phyloP scores from a whole-genome alignment of 805 yeast species.

The Metschnikowia anglica region DNA sequence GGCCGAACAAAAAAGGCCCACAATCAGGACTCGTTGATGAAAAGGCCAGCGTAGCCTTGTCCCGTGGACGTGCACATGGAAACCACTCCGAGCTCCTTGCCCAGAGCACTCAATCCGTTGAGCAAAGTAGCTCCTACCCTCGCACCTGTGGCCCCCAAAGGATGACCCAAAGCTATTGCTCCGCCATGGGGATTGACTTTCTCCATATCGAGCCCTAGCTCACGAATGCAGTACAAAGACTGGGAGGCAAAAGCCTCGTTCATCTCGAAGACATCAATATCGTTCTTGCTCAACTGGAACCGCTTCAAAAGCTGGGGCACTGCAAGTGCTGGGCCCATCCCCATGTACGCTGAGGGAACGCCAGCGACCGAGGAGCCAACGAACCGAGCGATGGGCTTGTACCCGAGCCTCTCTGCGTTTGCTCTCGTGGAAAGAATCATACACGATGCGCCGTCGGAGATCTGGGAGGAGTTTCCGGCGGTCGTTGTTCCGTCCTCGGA shows the following conservation, averaged over 20 bases:
- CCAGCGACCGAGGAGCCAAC: conserved; percentile 12
- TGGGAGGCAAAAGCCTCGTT: conserved; percentile 39
- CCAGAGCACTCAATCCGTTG: conserved; percentile 30
- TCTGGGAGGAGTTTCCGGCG: conserved; percentile 11
- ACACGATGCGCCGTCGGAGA: conserved; percentile 12
- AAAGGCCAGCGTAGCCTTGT: conserved; percentile 38
- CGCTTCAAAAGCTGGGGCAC: conserved; percentile 10
- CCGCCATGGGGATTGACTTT: conserved; percentile 41
- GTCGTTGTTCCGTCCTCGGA: conserved; percentile 13
- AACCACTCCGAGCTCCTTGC: conserved; percentile 35
- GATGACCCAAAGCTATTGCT: conserved; percentile 13
- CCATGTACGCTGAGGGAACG: conserved; percentile 10
- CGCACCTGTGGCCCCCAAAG: conserved; percentile 62
- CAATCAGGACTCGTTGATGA: conserved; percentile 25
- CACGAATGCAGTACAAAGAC: conserved; percentile 24
- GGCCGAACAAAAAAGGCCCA: too few relatives aligned
- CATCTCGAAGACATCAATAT: conserved; percentile 62
- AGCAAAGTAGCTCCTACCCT: conserved; percentile 37
- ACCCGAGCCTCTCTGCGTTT: conserved; percentile 9
- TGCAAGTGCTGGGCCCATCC: conserved; percentile 11
- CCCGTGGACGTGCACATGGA: conserved; percentile 45
- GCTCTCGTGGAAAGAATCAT: conserved; percentile 9
- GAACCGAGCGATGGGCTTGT: conserved; percentile 10
- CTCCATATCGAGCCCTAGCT: conserved; percentile 25
- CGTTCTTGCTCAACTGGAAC: conserved; percentile 45